phyloP scores from a whole-genome alignment of 805 yeast species.

The Kodamaea lidongshanica region DNA sequence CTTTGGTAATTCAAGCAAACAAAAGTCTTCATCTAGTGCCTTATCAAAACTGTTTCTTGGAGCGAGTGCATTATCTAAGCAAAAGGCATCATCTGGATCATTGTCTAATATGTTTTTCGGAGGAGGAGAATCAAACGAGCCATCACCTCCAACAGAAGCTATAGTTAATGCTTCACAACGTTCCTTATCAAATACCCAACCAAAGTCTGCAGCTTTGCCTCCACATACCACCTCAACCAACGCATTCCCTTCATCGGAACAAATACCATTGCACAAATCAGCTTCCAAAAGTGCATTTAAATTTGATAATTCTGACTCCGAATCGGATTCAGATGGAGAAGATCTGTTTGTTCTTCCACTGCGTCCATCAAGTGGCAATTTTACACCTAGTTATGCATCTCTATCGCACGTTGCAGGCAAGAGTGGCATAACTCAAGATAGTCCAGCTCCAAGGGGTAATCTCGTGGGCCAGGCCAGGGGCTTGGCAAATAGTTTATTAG shows the following conservation, averaged over 20 bases:
- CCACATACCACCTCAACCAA: constrained; percentile 39
- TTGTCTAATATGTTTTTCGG: constrained; percentile 20
- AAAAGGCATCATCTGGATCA: constrained; percentile 10
- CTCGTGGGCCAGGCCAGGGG: constrained; percentile 34
- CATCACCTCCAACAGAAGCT: constrained; percentile 1
- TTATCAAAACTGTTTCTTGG: constrained; percentile 9
- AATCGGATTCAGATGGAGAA: constrained; percentile 14
- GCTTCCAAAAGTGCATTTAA: constrained; percentile 23
- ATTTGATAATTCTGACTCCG: constrained; percentile 31
- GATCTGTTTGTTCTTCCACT: constrained; percentile 18
- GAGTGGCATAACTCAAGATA: constrained; percentile 31
- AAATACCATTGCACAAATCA: neutral
- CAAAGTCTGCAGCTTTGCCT: constrained; percentile 36
- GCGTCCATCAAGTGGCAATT: constrained; percentile 4
- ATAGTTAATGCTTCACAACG: constrained; percentile 8
- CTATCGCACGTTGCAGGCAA: constrained; percentile 48
- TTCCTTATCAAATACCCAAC: constrained; percentile 17
- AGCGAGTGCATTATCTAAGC: constrained; percentile 5
- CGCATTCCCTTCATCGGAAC: constrained; percentile 21
- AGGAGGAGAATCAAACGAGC: constrained; percentile 1
- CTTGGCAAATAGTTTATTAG: constrained; percentile 28
- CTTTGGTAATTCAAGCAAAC: constrained; percentile 20
- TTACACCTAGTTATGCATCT: constrained; percentile 36
- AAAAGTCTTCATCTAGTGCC: constrained; percentile 6
- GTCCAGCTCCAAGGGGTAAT: constrained; percentile 9